Conservation (phyloP, 75 land plant species). For the Selaginella moellendorffii region DNA sequence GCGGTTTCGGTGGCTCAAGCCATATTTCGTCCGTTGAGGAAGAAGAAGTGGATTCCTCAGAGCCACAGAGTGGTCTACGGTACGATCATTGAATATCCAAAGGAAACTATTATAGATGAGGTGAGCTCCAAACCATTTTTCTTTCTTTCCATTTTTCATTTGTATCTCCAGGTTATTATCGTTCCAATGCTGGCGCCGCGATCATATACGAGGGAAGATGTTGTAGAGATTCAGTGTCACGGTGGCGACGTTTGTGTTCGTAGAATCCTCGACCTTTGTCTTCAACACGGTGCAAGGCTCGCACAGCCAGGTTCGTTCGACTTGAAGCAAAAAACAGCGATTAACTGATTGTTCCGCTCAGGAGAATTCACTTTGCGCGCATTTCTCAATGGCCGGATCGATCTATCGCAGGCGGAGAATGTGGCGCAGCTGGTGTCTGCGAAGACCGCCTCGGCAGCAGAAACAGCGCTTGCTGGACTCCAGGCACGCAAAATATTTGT, state of each 20-base stretch:
- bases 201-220: slow-evolving; percentile 94
- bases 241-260: slow-evolving; percentile 84
- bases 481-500: too few species aligned
- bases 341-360: too few species aligned
- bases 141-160: not conserved
- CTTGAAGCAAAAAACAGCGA: not conserved
- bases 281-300: slow-evolving; percentile 90
- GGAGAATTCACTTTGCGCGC: slow-evolving; percentile 37
- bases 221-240: slow-evolving; percentile 94
- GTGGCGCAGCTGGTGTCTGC: slow-evolving; percentile 66
- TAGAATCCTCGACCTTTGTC: slow-evolving; percentile 66
- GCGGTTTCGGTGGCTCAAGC: slow-evolving; percentile 43
- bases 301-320: slow-evolving; percentile 72
- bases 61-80: slow-evolving; percentile 93
- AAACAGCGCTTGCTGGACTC: slow-evolving; percentile 80
- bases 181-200: slow-evolving; percentile 94
- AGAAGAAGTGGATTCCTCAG: slow-evolving; percentile 45
- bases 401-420: slow-evolving; percentile 92
- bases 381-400: slow-evolving; percentile 93
- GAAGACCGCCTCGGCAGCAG: slow-evolving; percentile 70
- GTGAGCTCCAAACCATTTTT: slow-evolving; percentile 17
- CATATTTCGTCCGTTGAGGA: slow-evolving; percentile 42
- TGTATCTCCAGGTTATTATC: slow-evolving; percentile 46
- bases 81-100: slow-evolving; percentile 40
- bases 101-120: slow-evolving; percentile 68